Base-by-base conservation (phyloP, 2,329 filamentous ascomycete species). In the Claviceps lovelessii region DNA sequence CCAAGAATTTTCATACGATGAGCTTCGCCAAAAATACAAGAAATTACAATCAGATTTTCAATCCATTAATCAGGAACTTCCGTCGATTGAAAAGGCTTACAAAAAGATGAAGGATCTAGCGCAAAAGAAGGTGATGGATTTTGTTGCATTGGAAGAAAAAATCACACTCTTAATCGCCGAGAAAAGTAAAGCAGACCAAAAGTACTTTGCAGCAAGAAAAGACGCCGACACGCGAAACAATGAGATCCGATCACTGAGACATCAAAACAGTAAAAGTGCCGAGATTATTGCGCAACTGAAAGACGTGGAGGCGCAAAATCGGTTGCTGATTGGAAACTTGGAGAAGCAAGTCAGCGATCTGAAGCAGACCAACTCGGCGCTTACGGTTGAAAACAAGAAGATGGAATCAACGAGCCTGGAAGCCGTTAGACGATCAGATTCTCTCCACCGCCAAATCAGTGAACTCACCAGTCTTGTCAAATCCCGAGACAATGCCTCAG, bases 131-230 rank as follows among this genome's bases (percentile, higher is more conserved):
- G 83, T 95, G 39, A 79, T 85, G 62, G 90, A 95, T 58, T 82
- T 87, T 53, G 74, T 77, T 6, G 76, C 78, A 4, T 73, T 89
- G 65, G 90, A 97, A 70, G 90, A 95, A 55, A 86, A 85, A 58
- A 75, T 91, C 42, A 73, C 81, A 19, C 76, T 86, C 29, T 73
- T 94, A 23, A 81, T 81, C 45, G 88, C 89, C 0, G 90, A 98
- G 70, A 98, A 98, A 73, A 84, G 85, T 60, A 97, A 96, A 70
- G 91, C 91, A 1, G 93, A 98, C 64, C 91, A 97, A 65, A 97
- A 97, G 70, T 98, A 95, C 67, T 97, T 97, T 68, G 88, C 88
- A 1, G 89, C 90, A 9, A 90, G 95, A 76, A 96, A 95, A 67
- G 86, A 90, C 61, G 94, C 91, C 65, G 91, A 97, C 64, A 84